Evolutionary conservation across 139 green algal genomes (phyloP).

Genomic region (Chlorella sp.): DNA sequence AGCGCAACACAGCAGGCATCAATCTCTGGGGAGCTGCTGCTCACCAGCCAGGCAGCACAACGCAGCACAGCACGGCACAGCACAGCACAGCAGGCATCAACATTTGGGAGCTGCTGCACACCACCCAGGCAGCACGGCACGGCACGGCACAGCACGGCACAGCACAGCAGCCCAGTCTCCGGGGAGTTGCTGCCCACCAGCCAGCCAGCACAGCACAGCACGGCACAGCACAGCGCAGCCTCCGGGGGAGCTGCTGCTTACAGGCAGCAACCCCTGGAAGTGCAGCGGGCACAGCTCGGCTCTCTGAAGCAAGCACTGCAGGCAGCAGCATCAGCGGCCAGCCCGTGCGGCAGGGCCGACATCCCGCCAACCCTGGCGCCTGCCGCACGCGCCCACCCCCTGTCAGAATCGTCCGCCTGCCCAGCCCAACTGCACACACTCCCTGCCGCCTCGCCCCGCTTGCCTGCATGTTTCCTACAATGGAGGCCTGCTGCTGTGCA

Average conservation of each 20-base stretch:
- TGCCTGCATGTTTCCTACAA: slow-evolving; percentile 58
- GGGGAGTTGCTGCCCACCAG: not conserved
- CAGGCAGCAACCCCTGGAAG: not conserved
- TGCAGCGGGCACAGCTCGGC: not conserved
- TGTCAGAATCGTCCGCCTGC: too few relatives aligned
- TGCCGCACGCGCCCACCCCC: not conserved
- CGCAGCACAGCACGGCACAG: not conserved
- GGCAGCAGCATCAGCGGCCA: not conserved
- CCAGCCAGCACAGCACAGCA: not conserved
- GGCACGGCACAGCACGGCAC: not conserved
- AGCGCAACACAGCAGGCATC: too few relatives aligned
- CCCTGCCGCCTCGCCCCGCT: not conserved
- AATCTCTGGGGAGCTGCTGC: not conserved
- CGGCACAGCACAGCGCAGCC: not conserved
- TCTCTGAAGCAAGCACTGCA: not conserved
- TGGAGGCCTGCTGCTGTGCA: slow-evolving; percentile 70
- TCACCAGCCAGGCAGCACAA: not conserved
- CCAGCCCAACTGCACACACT: not conserved
- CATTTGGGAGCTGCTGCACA: not conserved
- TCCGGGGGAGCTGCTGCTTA: not conserved
- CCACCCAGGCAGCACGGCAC: not conserved
- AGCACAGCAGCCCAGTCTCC: too few relatives aligned
- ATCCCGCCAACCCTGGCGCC: not conserved
- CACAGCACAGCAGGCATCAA: not conserved
- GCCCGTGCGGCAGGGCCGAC: not conserved